Evolutionary conservation across 2,329 filamentous ascomycete species (phyloP).

Genomic region (Ceratocystis albifundus): DNA sequence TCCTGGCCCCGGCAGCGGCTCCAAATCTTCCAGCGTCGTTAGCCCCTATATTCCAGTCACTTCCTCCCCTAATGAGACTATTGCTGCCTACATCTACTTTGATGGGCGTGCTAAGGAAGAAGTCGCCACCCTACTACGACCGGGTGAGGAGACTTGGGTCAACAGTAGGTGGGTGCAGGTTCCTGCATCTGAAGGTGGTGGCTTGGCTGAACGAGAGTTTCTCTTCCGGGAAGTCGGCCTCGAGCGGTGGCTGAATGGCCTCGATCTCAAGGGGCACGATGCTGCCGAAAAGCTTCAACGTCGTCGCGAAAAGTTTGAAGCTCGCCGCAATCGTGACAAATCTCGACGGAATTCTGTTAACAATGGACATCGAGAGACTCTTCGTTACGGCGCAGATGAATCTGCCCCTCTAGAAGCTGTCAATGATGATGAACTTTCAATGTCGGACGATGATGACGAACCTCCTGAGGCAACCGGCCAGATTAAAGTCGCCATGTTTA

Average conservation of each 20-base stretch:
- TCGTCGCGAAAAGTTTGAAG: constrained; percentile 68
- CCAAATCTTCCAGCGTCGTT: constrained; percentile 45
- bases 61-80: constrained; percentile 86
- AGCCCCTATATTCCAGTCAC: constrained; percentile 87
- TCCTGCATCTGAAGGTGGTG: constrained; percentile 79
- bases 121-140: constrained; percentile 81
- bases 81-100: constrained; percentile 98
- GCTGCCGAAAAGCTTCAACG: constrained; percentile 82
- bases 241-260: constrained; percentile 89
- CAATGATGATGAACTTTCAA: constrained; percentile 59
- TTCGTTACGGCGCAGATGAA: constrained; percentile 71
- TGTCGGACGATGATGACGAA: constrained; percentile 75
- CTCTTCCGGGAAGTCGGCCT: constrained; percentile 93
- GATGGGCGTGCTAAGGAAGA: constrained; percentile 92
- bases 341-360: constrained; percentile 19
- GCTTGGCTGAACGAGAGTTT: constrained; percentile 90
- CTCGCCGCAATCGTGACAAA: constrained; percentile 51
- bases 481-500: constrained; percentile 95
- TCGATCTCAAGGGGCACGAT: constrained; percentile 89
- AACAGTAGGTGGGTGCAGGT: constrained; percentile 97
- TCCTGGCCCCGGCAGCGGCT: constrained; percentile 42
- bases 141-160: constrained; percentile 97
- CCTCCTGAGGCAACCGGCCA: constrained; percentile 90
- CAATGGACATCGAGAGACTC: constrained; percentile 39
- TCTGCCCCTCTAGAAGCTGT: constrained; percentile 60